Conservation (phyloP, 139 green algal genomes). For the Chlamydomonas asymmetrica region DNA sequence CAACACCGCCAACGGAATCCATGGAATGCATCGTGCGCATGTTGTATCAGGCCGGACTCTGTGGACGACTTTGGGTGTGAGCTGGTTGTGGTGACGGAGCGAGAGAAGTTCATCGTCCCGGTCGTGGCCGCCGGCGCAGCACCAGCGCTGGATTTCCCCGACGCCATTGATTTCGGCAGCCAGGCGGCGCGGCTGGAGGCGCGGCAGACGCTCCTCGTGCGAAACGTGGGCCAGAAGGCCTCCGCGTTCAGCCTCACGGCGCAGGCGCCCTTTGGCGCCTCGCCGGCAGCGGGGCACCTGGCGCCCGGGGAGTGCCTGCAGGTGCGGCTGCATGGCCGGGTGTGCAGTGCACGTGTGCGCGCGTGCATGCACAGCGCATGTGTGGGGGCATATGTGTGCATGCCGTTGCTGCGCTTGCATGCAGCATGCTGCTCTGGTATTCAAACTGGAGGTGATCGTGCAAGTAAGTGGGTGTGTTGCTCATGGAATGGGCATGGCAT, state of each 20-base stretch:
- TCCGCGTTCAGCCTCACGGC: conserved; percentile 59
- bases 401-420: too few species aligned
- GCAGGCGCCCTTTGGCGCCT: conserved; percentile 55
- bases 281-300: conserved; percentile 55
- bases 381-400: too few species aligned
- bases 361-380: too few species aligned
- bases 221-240: conserved; percentile 66
- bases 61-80: conserved; percentile 60
- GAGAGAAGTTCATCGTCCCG: conserved; percentile 82
- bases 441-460: too few species aligned
- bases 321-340: conserved; percentile 1
- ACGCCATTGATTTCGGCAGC: conserved; percentile 56
- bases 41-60: conserved; percentile 24
- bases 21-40: too few species aligned
- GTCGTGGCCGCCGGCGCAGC: conserved; percentile 49
- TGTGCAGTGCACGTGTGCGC: too few species aligned
- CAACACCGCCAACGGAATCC: too few species aligned
- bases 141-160: conserved; percentile 72
- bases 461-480: too few species aligned
- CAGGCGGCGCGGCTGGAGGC: conserved; percentile 39
- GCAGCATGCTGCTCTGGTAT: too few species aligned
- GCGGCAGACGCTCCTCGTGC: conserved; percentile 60
- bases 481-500: too few species aligned
- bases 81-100: conserved; percentile 76
- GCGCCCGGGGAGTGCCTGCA: conserved; percentile 66